These are phyloP conservation scores for Diaporthe capsici DNA, from an alignment of 2,329 filamentous ascomycete genomes.

Conservation along the genomic window DNA sequence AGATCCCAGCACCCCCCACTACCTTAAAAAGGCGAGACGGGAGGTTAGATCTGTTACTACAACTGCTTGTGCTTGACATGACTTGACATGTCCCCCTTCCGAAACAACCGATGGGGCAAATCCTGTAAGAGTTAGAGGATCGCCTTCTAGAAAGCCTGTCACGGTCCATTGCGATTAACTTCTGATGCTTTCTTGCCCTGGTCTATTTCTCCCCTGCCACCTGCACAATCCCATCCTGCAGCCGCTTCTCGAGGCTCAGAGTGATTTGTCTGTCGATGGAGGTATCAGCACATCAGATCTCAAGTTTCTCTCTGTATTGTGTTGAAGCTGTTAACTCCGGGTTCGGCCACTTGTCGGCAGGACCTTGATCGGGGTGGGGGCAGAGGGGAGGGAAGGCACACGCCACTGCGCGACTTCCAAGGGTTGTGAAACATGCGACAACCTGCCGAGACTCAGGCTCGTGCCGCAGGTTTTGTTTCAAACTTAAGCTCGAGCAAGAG, in stretches of 20 bases:
- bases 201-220: not conserved
- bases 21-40: conserved; percentile 27
- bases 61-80: not conserved
- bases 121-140: not conserved
- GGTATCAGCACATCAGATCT: no score
- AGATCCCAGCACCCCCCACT: not conserved
- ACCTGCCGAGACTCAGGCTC: conserved; percentile 34
- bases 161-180: not conserved
- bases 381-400: not conserved
- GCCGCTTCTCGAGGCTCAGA: not conserved
- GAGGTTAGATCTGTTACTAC: conserved; percentile 16
- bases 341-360: conserved; percentile 4
- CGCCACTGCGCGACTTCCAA: conserved; percentile 25
- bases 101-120: conserved; percentile 9
- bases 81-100: conserved; percentile 9
- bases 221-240: not conserved
- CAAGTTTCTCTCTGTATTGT: no score
- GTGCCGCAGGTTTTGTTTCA: conserved; percentile 34
- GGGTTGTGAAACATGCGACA: conserved; percentile 32
- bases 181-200: not conserved
- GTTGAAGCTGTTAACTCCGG: not conserved
- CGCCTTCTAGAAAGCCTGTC: conserved; percentile 19
- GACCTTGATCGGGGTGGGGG: not conserved
- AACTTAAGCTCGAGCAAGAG: conserved; percentile 17
- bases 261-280: not conserved